phyloP scores from a whole-genome alignment of 2,329 filamentous ascomycete species.

The Huntiella savannae region DNA sequence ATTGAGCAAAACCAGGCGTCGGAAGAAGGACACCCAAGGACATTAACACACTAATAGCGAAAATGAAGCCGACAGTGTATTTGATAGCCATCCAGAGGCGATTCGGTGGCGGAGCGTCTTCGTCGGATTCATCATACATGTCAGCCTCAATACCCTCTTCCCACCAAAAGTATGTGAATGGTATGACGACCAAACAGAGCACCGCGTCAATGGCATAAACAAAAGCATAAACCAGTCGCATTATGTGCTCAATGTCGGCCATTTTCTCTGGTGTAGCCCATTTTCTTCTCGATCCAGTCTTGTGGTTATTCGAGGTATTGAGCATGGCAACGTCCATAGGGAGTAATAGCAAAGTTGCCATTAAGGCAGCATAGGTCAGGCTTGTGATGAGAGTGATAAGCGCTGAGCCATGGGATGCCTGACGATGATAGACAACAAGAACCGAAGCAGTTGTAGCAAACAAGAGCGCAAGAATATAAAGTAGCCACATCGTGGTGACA shows the following conservation, averaged over 20 bases:
- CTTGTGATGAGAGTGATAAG: slow-evolving; percentile 72
- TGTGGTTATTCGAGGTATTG: slow-evolving; percentile 63
- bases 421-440: slow-evolving; percentile 81
- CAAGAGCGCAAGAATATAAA: slow-evolving; percentile 67
- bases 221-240: slow-evolving; percentile 80
- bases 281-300: slow-evolving; percentile 68
- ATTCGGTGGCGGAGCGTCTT: slow-evolving; percentile 45
- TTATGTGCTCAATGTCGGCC: slow-evolving; percentile 55
- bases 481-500: slow-evolving; percentile 62
- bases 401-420: slow-evolving; percentile 67
- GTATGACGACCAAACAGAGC: slow-evolving; percentile 73
- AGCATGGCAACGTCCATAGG: slow-evolving; percentile 92
- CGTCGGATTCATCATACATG: slow-evolving; percentile 45
- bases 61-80: slow-evolving; percentile 73
- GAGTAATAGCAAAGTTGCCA: slow-evolving; percentile 80
- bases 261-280: slow-evolving; percentile 80
- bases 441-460: slow-evolving; percentile 59
- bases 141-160: slow-evolving; percentile 83
- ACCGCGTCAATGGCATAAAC: slow-evolving; percentile 83
- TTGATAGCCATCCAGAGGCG: slow-evolving; percentile 72
- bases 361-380: slow-evolving; percentile 65
- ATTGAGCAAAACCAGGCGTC: slow-evolving; percentile 33
- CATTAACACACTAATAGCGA: slow-evolving; percentile 66
- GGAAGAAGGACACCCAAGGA: slow-evolving; percentile 88
- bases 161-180: slow-evolving; percentile 96